Evolutionary conservation across 2,329 filamentous ascomycete genomes (phyloP), one percentile per base, ranked within the genome.

Genomic region (Aspergillus terreus): DNA sequence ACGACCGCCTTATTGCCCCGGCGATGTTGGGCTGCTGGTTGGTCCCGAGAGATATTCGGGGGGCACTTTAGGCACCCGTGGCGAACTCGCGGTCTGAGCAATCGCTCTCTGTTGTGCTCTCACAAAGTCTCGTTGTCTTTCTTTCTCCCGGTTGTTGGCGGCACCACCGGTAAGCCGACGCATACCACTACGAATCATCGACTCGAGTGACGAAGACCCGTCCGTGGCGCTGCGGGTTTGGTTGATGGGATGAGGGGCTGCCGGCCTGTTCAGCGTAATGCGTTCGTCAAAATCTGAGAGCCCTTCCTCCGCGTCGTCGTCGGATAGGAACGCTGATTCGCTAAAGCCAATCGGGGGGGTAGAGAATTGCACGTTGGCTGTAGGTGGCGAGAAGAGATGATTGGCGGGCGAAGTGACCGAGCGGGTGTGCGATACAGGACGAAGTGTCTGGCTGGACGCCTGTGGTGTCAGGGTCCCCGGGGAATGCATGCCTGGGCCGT

Each of bases 251-350:
- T 53, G 58, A 11, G 58, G 52, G 4, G 61, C 58, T 41, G 63
- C 45, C 32, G 60, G 53, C 47, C 62, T 59, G 50, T 60, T 62
- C 50, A 58, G 58, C 11, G 58, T 44, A 47, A 71, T 60, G 49
- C 86, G 84, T 59, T 95, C 91, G 57, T 90, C 86, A 1, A 88
- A 83, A 68, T 96, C 92, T 0, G 90, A 95, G 59, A 92, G 86
- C 0, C 87, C 80, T 47, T 88, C 88, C 40, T 89, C 85, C 1
- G 78, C 76, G 41, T 96, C 91, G 51, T 95, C 90, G 52, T 95
- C 87, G 0, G 87, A 90, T 2, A 84, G 76, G 45, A 88, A 79
- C 11, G 88, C 83, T 35, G 77, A 78, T 49, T 82, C 76, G 32
- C 78, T 78, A 10, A 76, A 58, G 10, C 65, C 64, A 36, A 63